phyloP scores from a whole-genome alignment of 202 grass and related monocot species.

The Dendrocalamus latiflorus region DNA sequence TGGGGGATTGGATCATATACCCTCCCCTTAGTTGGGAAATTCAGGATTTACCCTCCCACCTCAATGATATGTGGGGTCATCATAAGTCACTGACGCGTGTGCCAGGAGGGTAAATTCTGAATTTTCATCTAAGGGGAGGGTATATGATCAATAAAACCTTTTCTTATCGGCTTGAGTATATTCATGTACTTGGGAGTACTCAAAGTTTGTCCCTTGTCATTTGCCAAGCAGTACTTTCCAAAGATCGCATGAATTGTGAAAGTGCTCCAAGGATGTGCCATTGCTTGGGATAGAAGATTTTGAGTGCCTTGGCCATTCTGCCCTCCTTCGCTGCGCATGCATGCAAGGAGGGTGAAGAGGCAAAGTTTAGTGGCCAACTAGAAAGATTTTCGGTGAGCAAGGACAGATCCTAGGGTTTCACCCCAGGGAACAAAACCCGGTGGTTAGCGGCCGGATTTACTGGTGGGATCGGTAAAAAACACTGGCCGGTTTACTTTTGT shows the following conservation, averaged over 20 bases:
- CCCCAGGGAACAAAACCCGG: too few species aligned
- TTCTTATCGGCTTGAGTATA: conserved; percentile 32
- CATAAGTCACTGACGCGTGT: too few species aligned
- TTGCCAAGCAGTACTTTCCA: conserved; percentile 34
- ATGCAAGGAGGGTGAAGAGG: conserved; percentile 16
- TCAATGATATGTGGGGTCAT: too few species aligned
- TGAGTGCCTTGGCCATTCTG: conserved; percentile 21
- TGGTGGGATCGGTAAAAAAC: too few species aligned
- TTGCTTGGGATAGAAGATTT: conserved; percentile 47
- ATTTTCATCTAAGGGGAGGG: too few species aligned
- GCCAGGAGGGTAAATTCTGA: too few species aligned
- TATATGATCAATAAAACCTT: too few species aligned
- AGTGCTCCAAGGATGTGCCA: conserved; percentile 18
- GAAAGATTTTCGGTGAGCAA: conserved; percentile 31
- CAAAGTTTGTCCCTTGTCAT: conserved; percentile 38
- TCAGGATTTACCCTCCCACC: too few species aligned
- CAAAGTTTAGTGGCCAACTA: conserved; percentile 35
- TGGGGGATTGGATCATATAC: too few species aligned
- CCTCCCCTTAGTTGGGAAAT: too few species aligned
- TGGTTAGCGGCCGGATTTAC: too few species aligned
- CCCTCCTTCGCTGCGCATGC: neutral
- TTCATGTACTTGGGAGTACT: conserved; percentile 34
- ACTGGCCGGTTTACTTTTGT: too few species aligned
- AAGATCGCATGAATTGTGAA: conserved; percentile 21
- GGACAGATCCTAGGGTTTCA: conserved; percentile 25